A percentile compares a stretch with the other conserved stretches of the same genome.
Conservation (phyloP, 2,329 filamentous ascomycete genomes). For the Fusarium musae region DNA sequence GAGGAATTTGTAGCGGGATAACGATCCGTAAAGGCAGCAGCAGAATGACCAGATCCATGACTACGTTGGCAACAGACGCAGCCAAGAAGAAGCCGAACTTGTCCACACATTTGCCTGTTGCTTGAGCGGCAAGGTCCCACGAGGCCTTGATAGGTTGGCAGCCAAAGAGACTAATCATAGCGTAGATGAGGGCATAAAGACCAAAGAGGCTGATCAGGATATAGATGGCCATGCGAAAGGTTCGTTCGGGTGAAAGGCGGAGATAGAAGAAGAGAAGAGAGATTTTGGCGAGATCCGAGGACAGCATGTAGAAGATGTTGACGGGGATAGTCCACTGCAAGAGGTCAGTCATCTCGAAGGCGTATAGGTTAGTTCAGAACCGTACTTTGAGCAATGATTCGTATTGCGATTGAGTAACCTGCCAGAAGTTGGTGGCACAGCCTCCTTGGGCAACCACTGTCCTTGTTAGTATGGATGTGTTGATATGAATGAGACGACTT, state of each 20-base stretch:
- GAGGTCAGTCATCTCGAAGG: background rate
- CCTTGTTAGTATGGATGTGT: background rate
- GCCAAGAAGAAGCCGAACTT: constrained; percentile 41
- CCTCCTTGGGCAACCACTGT: constrained; percentile 34
- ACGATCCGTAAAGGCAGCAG: constrained; percentile 30
- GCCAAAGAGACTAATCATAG: constrained; percentile 38
- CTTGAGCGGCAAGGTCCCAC: constrained; percentile 36
- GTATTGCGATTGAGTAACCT: constrained; percentile 25
- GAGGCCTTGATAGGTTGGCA: constrained; percentile 38
- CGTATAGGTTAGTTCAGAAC: rapidly evolving
- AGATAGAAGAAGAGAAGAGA: constrained; percentile 40
- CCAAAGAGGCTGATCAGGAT: constrained; percentile 10
- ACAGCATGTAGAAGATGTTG: constrained; percentile 43
- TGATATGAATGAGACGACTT: background rate
- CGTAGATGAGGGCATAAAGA: constrained; percentile 35
- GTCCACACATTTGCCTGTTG: constrained; percentile 36
- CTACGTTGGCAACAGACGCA: constrained; percentile 38
- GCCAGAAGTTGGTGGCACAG: constrained; percentile 37
- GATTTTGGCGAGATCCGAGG: constrained; percentile 39
- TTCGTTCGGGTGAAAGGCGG: constrained; percentile 34
- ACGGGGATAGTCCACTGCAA: constrained; percentile 37
- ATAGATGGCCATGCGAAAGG: constrained; percentile 28
- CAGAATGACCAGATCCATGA: constrained; percentile 37
- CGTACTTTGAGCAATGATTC: constrained; percentile 29
- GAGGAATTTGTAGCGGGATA: constrained; percentile 29